Evolutionary conservation across 257 asterid species (phyloP).

Genomic region (Nicotiana tomentosiformis): DNA sequence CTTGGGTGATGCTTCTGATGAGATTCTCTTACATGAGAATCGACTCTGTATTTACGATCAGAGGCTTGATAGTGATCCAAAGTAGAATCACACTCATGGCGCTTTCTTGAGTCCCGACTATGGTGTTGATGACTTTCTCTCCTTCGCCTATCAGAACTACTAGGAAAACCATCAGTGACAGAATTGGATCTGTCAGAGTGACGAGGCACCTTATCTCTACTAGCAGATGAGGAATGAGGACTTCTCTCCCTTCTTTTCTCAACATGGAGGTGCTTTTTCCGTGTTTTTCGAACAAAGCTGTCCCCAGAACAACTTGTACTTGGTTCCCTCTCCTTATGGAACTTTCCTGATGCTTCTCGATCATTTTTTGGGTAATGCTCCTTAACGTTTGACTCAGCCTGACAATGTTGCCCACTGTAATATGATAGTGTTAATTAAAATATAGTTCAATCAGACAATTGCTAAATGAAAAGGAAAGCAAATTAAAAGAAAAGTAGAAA

Average conservation of each 20-base stretch:
- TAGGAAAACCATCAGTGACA: conserved; percentile 28
- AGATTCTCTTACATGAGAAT: conserved; percentile 16
- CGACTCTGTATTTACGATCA: conserved; percentile 25
- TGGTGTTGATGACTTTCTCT: conserved; percentile 39
- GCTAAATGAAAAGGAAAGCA: conserved; percentile 1
- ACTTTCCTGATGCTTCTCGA: conserved; percentile 23
- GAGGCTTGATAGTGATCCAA: conserved; percentile 31
- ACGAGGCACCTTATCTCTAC: conserved; percentile 38
- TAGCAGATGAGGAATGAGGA: conserved; percentile 30
- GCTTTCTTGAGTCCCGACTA: conserved; percentile 39
- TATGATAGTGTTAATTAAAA: background rate
- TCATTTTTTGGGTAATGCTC: conserved; percentile 20
- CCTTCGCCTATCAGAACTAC: conserved; percentile 38
- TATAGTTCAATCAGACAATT: background rate
- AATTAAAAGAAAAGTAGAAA: background rate
- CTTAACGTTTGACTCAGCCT: conserved; percentile 27
- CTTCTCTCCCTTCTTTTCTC: conserved; percentile 42
- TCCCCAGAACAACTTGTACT: conserved; percentile 51
- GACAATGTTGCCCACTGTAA: conserved; percentile 41
- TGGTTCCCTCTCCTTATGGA: conserved; percentile 32
- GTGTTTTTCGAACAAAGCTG: conserved; percentile 28
- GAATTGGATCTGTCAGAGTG: conserved; percentile 47
- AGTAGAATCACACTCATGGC: conserved; percentile 47
- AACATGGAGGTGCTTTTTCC: conserved; percentile 35
- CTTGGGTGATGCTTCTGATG: conserved; percentile 13